Evolutionary conservation across 2,329 filamentous ascomycete genomes (phyloP).

Genomic region (Phyllosticta capitalensis): DNA sequence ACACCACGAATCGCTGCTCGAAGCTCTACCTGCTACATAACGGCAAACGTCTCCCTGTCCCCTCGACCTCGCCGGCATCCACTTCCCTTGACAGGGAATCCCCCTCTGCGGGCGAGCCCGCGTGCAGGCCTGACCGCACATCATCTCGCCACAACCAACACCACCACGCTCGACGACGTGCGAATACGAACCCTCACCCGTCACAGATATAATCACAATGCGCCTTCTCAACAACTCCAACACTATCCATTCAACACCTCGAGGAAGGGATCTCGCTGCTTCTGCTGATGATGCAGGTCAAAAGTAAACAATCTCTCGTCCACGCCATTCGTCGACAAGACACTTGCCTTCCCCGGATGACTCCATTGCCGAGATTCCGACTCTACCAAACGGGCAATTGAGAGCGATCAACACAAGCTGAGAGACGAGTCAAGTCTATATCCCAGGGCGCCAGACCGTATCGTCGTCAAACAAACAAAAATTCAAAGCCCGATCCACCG

Average conservation of each 20-base stretch:
- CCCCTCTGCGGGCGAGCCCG: background rate
- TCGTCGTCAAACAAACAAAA: background rate
- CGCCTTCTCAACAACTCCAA: background rate
- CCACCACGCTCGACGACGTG: background rate
- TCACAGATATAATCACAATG: background rate
- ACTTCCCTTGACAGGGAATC: background rate
- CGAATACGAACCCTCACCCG: background rate
- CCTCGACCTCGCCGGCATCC: background rate
- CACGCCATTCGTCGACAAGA: background rate
- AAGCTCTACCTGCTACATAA: background rate
- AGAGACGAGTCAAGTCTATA: background rate
- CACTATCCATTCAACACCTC: background rate
- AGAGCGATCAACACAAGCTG: background rate
- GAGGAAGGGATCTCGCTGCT: no score
- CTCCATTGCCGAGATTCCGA: background rate
- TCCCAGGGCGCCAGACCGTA: background rate
- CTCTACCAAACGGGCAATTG: background rate
- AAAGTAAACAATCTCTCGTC: background rate
- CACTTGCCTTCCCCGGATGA: background rate
- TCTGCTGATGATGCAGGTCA: background rate
- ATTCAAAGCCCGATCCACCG: background rate
- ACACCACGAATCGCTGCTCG: background rate
- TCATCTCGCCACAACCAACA: background rate
- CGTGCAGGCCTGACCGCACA: background rate
- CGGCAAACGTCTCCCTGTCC: background rate